phyloP scores from a whole-genome alignment of 78 protist species.

The Chrysochromulina tobinii region DNA sequence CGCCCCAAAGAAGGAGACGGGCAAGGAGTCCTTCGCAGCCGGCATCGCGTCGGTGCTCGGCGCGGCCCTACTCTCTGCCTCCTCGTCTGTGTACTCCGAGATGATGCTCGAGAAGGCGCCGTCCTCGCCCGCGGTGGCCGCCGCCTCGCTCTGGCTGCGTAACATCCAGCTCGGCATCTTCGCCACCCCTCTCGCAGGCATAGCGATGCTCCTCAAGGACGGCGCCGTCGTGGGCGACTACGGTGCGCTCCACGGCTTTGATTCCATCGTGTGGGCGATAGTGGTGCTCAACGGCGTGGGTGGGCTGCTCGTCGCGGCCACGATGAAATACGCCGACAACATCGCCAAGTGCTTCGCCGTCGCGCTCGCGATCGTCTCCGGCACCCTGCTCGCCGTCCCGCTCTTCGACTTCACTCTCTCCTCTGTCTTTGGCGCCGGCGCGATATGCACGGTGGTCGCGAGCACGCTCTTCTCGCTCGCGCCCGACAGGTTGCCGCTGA shows the following conservation, averaged over 20 bases:
- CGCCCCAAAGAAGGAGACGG: neutral
- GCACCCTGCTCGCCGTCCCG: neutral
- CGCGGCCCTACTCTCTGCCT: neutral
- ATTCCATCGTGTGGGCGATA: neutral
- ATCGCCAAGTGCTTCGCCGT: slow-evolving; percentile 41
- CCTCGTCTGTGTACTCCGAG: neutral
- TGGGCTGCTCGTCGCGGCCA: slow-evolving; percentile 43
- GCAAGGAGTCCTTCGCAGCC: too few species aligned
- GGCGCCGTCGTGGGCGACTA: neutral
- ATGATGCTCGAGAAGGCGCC: neutral
- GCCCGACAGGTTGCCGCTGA: neutral
- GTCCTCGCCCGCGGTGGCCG: neutral
- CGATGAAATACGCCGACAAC: slow-evolving; percentile 47
- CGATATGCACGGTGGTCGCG: slow-evolving; percentile 23
- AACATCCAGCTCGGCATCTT: slow-evolving; percentile 21
- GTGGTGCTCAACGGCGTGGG: slow-evolving; percentile 14
- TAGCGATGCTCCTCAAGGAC: neutral
- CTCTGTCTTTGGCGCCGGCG: slow-evolving; percentile 34
- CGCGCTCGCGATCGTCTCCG: neutral
- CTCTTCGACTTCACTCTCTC: neutral
- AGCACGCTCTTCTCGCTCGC: neutral
- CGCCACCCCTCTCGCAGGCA: neutral
- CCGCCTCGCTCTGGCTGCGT: slow-evolving; percentile 6
- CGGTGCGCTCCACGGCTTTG: slow-evolving; percentile 26
- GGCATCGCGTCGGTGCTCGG: neutral